Percentiles rank a stretch among this genome's conserved stretches.
Conservation (phyloP, 345 rosid species). For the Eucalyptus regnans region DNA sequence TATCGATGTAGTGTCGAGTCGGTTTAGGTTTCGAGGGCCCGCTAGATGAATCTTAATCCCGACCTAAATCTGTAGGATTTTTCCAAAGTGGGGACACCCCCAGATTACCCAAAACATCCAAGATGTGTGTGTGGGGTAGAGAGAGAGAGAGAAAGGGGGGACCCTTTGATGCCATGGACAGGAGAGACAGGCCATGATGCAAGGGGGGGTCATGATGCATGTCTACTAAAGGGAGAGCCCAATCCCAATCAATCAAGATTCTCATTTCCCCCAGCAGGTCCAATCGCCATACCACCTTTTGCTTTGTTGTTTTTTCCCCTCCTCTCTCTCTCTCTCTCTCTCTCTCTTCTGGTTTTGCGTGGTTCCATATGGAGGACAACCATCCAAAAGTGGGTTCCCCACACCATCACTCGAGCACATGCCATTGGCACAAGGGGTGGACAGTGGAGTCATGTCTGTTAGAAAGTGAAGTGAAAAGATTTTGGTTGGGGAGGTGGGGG, state of each 20-base stretch:
- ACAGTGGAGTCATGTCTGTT: conserved; percentile 3
- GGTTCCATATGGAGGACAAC: not conserved
- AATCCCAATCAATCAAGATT: not conserved
- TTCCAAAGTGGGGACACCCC: not conserved
- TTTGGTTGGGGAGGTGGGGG: not conserved
- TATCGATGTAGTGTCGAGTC: not conserved
- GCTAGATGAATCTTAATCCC: not conserved
- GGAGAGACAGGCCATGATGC: conserved; percentile 1
- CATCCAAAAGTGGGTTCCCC: conserved; percentile 1
- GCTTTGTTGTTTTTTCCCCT: not conserved
- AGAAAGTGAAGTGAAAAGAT: not conserved
- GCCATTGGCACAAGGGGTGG: not conserved
- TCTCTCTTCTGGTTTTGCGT: not conserved
- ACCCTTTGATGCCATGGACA: not conserved
- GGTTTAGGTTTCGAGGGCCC: not conserved
- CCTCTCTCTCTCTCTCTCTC: not conserved
- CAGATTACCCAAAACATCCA: not conserved
- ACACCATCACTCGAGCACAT: conserved; percentile 1
- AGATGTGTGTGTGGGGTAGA: not conserved
- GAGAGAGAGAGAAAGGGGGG: not conserved
- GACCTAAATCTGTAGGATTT: not conserved
- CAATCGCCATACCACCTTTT: not conserved
- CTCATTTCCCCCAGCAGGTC: not conserved
- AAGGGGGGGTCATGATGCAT: conserved; percentile 1
- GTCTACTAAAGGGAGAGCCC: not conserved